Evolutionary conservation across 2,329 filamentous ascomycete species (phyloP), one percentile per base, ranked within the genome.

Genomic region (Pyricularia pennisetigena): DNA sequence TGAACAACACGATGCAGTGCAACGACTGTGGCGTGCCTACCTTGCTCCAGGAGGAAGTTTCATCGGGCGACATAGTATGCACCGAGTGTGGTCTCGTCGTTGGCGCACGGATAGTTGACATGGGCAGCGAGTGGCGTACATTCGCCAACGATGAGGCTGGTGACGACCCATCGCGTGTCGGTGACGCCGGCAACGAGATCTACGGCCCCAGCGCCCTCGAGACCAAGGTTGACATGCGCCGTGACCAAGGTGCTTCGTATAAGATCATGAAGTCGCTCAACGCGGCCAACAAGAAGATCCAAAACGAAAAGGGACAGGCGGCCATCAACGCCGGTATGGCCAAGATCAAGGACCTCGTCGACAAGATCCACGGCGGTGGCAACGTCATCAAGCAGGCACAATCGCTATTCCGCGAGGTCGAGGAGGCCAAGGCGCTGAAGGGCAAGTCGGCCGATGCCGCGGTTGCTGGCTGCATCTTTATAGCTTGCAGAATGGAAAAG

Each of bases 131-230:
- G 81, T 99, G 95, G 95, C 92, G 95, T 77, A 99, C 95, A 0
- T 99, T 99, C 81, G 93, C 94, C 76, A 98, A 98, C 77, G 95
- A 99, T 76, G 96, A 99, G 77, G 93, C 92, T 75, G 94, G 92
- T 75, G 96, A 98, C 74, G 95, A 99, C 73, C 95, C 96, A 4
- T 97, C 93, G 69, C 95, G 95, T 93, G 94, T 99, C 72, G 95
- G 95, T 82, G 95, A 98, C 74, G 92, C 91, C 6, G 90, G 90
- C 70, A 97, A 98, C 76, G 90, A 92, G 68, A 88, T 99, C 62
- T 85, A 97, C 69, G 93, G 97, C 75, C 94, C 93, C 68, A 54
- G 90, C 93, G 71, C 93, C 80, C 88, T 97, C 64, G 88, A 94
- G 75, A 74, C 72, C 16, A 71, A 72, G 68, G 71, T 74, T 9